Percentiles rank a stretch among this genome's conserved stretches.
Evolutionary conservation across 192 early-diverging fungal genomes (phyloP).

Genomic region (Backusella westeae): DNA sequence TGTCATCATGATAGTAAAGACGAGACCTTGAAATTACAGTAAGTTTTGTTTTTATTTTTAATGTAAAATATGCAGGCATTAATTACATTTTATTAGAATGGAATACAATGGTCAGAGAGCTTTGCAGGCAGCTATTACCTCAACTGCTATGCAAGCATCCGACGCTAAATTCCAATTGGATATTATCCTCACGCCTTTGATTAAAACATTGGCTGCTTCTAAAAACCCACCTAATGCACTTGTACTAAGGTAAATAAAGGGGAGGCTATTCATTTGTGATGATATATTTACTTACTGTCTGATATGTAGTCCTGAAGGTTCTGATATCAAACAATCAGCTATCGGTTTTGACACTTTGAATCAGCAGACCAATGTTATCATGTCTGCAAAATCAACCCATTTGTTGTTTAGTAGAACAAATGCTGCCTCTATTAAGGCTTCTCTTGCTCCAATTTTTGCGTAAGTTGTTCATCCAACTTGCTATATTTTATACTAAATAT

Average conservation of each 20-base stretch:
- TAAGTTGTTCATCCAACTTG: background rate
- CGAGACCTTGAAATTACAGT: conserved; percentile 26
- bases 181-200: conserved; percentile 55
- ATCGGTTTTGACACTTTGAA: conserved; percentile 7
- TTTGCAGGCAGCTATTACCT: conserved; percentile 59
- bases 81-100: background rate
- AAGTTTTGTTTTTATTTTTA: background rate
- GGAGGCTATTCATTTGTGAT: no score
- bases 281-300: background rate
- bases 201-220: conserved; percentile 15
- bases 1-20: conserved; percentile 33
- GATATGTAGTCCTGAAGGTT: background rate
- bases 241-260: conserved; percentile 7
- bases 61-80: conserved; percentile 1
- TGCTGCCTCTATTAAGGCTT: conserved; percentile 12
- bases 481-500: background rate
- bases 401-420: conserved; percentile 7
- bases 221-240: conserved; percentile 5
- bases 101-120: conserved; percentile 59
- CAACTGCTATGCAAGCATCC: conserved; percentile 56
- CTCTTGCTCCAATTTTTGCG: conserved; percentile 21
- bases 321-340: conserved; percentile 9
- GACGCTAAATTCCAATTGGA: conserved; percentile 61
- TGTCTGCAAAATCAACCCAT: conserved; percentile 9
- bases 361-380: background rate